These are phyloP conservation scores for Dendrobium catenatum DNA, from an alignment of 106 monocot species.

Conservation along the genomic window DNA sequence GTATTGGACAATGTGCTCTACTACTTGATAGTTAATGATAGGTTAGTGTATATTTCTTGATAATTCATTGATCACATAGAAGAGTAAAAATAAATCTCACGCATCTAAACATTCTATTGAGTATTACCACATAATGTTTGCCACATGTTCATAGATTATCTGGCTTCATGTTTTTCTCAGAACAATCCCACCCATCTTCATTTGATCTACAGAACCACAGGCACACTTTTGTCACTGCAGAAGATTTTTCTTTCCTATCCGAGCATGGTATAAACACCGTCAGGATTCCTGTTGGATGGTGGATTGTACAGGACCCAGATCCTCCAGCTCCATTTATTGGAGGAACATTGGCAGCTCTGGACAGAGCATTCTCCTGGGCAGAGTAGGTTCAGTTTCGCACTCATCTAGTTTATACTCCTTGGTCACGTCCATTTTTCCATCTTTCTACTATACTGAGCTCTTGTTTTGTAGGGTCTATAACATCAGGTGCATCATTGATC, in stretches of 20 bases:
- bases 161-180: too few relatives aligned
- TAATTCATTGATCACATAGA: too few relatives aligned
- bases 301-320: slow-evolving; percentile 71
- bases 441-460: neutral
- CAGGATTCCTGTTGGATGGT: slow-evolving; percentile 89
- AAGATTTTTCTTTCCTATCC: slow-evolving; percentile 66
- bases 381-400: slow-evolving; percentile 37
- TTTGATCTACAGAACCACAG: slow-evolving; percentile 46
- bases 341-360: slow-evolving; percentile 56
- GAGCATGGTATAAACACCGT: slow-evolving; percentile 69
- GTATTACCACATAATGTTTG: too few relatives aligned
- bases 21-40: too few relatives aligned
- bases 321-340: slow-evolving; percentile 78
- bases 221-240: slow-evolving; percentile 50
- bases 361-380: slow-evolving; percentile 77
- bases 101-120: too few relatives aligned
- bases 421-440: neutral
- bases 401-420: neutral
- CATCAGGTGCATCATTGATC: slow-evolving; percentile 82
- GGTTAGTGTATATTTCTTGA: too few relatives aligned
- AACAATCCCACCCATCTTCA: neutral
- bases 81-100: too few relatives aligned
- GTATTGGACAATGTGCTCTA: too few relatives aligned
- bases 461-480: slow-evolving; percentile 33
- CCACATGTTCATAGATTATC: too few relatives aligned